Conservation (phyloP, 169 alveolate species). For the Theileria equi region DNA sequence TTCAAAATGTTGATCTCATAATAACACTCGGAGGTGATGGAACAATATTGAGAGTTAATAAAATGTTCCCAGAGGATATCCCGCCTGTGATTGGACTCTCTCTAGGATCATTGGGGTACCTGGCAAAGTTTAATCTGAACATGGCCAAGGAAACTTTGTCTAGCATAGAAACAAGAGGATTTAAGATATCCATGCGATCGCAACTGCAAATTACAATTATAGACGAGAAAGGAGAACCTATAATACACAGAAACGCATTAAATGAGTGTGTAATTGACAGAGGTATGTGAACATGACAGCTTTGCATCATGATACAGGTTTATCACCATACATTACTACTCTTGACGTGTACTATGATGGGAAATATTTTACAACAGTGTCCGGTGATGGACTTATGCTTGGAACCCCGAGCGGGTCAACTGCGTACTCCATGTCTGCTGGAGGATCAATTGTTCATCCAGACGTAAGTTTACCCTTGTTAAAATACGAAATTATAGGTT, state of each 20-base stretch:
- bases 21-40: slow-evolving; percentile 95
- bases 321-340: slow-evolving; percentile 62
- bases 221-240: slow-evolving; percentile 40
- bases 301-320: slow-evolving; percentile 5
- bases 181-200: slow-evolving; percentile 48
- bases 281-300: slow-evolving; percentile 37
- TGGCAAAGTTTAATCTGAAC: slow-evolving; percentile 71
- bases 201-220: slow-evolving; percentile 33
- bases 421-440: slow-evolving; percentile 95
- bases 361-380: slow-evolving; percentile 68
- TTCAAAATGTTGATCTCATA: slow-evolving; percentile 73
- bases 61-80: slow-evolving; percentile 73
- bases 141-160: slow-evolving; percentile 43
- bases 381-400: slow-evolving; percentile 75
- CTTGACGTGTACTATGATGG: slow-evolving; percentile 69
- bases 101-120: slow-evolving; percentile 82
- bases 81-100: slow-evolving; percentile 82
- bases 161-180: slow-evolving; percentile 20
- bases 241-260: slow-evolving; percentile 52
- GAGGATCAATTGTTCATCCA: slow-evolving; percentile 95
- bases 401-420: slow-evolving; percentile 99
- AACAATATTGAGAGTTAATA: slow-evolving; percentile 86
- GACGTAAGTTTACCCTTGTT: too few species aligned
- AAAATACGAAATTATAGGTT: too few species aligned
- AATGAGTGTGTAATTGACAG: slow-evolving; percentile 77